Percentiles rank a stretch among this genome's conserved stretches.
These are phyloP conservation scores for Hericium alpestre DNA, from an alignment of 768 basidiomycete species.

Conservation along the genomic window DNA sequence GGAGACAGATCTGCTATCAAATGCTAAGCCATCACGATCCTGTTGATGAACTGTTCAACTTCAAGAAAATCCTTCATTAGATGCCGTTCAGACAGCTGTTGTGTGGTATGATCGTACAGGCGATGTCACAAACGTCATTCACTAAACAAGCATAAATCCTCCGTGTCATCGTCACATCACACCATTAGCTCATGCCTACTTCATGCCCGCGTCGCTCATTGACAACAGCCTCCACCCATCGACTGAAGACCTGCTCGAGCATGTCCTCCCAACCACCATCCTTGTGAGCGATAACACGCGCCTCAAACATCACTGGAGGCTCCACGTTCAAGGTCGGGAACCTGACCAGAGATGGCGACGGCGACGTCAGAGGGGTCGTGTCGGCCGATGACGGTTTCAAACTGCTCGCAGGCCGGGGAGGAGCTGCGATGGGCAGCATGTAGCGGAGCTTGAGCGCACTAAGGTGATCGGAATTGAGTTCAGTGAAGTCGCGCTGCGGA, in stretches of 20 bases:
- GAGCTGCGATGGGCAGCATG: slow-evolving; percentile 54
- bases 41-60: no score
- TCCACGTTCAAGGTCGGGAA: slow-evolving; percentile 29
- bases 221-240: slow-evolving; percentile 62
- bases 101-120: no score
- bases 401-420: slow-evolving; percentile 26
- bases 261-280: slow-evolving; percentile 77
- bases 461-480: background rate
- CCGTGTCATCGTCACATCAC: no score
- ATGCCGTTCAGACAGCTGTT: no score
- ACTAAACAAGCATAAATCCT: no score
- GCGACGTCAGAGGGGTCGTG: slow-evolving; percentile 12
- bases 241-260: slow-evolving; percentile 50
- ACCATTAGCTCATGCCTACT: no score
- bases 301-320: slow-evolving; percentile 56
- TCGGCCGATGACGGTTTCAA: slow-evolving; percentile 14
- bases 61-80: no score
- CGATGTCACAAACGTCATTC: no score
- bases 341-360: slow-evolving; percentile 24
- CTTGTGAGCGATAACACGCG: slow-evolving; percentile 57
- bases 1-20: no score
- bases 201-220: slow-evolving; percentile 40
- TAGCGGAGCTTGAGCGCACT: slow-evolving; percentile 82
- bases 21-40: no score
- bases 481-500: background rate